Evolutionary conservation across 2,329 filamentous ascomycete species (phyloP).

Genomic region (Pseudocercospora ulei): DNA sequence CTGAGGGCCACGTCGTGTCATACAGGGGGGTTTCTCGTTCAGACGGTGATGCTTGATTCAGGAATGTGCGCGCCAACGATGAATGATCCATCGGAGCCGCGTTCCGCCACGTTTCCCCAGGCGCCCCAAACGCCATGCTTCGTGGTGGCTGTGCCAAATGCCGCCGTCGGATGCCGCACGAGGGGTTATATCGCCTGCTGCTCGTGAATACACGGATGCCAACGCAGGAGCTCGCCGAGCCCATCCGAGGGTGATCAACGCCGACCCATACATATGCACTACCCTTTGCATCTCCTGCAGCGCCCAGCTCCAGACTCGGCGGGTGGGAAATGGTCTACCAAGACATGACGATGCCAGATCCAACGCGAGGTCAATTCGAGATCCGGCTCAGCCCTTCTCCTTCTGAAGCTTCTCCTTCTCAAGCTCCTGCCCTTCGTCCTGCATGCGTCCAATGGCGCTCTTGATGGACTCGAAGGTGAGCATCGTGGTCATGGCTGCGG

Average conservation of each 20-base stretch:
- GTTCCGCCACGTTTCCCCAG: background rate
- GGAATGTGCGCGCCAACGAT: too few species aligned
- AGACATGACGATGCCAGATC: background rate
- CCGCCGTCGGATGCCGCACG: conserved; percentile 11
- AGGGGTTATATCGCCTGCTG: conserved; percentile 13
- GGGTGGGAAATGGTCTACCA: conserved; percentile 7
- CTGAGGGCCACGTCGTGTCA: too few species aligned
- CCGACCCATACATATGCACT: conserved; percentile 16
- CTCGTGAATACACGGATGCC: conserved; percentile 11
- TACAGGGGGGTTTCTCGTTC: too few species aligned
- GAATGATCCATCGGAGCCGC: conserved; percentile 5
- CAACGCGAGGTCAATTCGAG: background rate
- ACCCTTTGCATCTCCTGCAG: background rate
- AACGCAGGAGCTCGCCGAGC: conserved; percentile 5
- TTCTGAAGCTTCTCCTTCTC: conserved; percentile 38
- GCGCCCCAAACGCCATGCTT: conserved; percentile 16
- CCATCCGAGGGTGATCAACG: conserved; percentile 8
- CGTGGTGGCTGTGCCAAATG: conserved; percentile 7
- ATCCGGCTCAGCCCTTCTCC: conserved; percentile 11
- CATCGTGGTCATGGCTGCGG: conserved; percentile 94
- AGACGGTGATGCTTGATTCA: too few species aligned
- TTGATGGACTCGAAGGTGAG: conserved; percentile 80
- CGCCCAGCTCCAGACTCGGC: background rate
- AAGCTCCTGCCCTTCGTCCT: conserved; percentile 44
- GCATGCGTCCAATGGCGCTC: conserved; percentile 46